Percentiles rank a stretch among this genome's conserved stretches.
These are phyloP conservation scores for Cymodocea nodosa DNA, from an alignment of 116 monocot genomes.

Conservation along the genomic window DNA sequence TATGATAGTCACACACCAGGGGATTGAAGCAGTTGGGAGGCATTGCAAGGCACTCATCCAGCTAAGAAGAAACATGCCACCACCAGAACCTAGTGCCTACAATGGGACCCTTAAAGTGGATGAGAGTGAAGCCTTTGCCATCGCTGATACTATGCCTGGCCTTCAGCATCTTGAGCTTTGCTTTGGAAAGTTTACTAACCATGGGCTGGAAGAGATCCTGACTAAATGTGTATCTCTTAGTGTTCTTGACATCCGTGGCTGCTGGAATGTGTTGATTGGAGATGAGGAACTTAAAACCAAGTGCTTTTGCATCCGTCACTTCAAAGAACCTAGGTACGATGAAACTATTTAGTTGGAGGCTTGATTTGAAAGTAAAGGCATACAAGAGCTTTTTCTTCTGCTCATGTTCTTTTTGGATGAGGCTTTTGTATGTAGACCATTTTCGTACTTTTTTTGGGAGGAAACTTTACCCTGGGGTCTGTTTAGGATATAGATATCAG, in stretches of 20 bases:
- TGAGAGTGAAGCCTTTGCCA: conserved; percentile 33
- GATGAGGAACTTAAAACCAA: conserved; percentile 14
- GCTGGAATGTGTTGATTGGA: conserved; percentile 39
- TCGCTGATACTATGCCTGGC: conserved; percentile 33
- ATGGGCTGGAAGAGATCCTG: conserved; percentile 30
- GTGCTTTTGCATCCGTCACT: conserved; percentile 17
- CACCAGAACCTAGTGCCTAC: conserved; percentile 5
- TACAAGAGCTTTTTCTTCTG: too few species aligned
- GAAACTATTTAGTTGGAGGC: conserved; percentile 1
- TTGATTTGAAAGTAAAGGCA: neutral
- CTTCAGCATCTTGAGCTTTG: conserved; percentile 38
- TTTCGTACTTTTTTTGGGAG: too few species aligned
- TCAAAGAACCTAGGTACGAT: conserved; percentile 36
- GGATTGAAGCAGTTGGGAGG: conserved; percentile 31
- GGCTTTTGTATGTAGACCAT: too few species aligned
- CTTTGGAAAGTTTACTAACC: conserved; percentile 32
- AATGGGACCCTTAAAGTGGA: neutral
- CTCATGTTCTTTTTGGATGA: too few species aligned
- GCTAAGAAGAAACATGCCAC: conserved; percentile 23
- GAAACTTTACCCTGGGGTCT: too few species aligned
- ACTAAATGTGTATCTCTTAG: conserved; percentile 17
- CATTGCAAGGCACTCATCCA: conserved; percentile 17
- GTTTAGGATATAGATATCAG: too few species aligned
- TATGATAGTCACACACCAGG: conserved; percentile 26
- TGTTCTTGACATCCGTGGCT: conserved; percentile 44